Conservation (phyloP, 805 yeast species). For the Kluyveromyces aestuarii region DNA sequence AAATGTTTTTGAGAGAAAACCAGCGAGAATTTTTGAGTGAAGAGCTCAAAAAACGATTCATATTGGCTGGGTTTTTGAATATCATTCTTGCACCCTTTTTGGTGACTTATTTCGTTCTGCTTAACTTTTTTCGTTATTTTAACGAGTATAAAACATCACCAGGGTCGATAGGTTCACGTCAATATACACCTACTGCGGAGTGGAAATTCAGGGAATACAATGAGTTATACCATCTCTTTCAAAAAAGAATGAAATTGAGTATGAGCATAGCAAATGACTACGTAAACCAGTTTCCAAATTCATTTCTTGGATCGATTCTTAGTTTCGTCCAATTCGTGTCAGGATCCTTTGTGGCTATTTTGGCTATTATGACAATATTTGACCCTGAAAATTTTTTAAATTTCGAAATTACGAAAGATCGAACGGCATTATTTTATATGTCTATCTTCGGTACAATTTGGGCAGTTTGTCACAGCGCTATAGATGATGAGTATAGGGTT, state of each 20-base stretch:
- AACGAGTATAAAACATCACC: slow-evolving; percentile 90
- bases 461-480: slow-evolving; percentile 69
- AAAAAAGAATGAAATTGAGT: slow-evolving; percentile 67
- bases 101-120: slow-evolving; percentile 69
- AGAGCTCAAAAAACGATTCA: slow-evolving; percentile 70
- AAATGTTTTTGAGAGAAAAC: slow-evolving; percentile 57
- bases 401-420: slow-evolving; percentile 75
- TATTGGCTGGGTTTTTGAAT: slow-evolving; percentile 80
- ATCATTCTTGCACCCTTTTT: slow-evolving; percentile 78
- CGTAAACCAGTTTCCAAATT: slow-evolving; percentile 87
- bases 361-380: slow-evolving; percentile 64
- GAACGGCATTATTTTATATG: slow-evolving; percentile 78
- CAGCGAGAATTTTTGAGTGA: slow-evolving; percentile 57
- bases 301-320: slow-evolving; percentile 45
- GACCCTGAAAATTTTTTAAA: slow-evolving; percentile 90
- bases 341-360: slow-evolving; percentile 84
- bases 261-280: slow-evolving; percentile 73
- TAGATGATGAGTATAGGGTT: slow-evolving; percentile 56
- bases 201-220: slow-evolving; percentile 94
- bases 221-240: slow-evolving; percentile 84
- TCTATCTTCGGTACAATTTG: slow-evolving; percentile 82
- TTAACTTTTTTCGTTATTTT: slow-evolving; percentile 84
- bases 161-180: slow-evolving; percentile 68
- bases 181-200: slow-evolving; percentile 88
- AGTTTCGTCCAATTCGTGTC: slow-evolving; percentile 63